These are phyloP conservation scores for Lotmaria passim DNA, from an alignment of 208 protist genomes.

Conservation along the genomic window DNA sequence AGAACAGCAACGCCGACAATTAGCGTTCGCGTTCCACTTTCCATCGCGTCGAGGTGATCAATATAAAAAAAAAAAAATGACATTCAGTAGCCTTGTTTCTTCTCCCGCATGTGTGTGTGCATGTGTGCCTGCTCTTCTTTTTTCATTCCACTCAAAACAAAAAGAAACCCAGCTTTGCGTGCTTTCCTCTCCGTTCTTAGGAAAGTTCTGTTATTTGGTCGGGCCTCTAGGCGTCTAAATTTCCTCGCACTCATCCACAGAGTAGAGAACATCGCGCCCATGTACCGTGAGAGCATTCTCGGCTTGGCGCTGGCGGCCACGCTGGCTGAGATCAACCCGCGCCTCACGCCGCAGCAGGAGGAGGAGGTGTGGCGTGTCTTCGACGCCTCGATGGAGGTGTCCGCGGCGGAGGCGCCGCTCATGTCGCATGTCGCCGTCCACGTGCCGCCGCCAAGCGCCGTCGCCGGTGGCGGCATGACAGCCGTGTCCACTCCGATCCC, in stretches of 20 bases:
- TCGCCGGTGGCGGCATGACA: constrained; percentile 12
- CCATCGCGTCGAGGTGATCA: too few relatives aligned
- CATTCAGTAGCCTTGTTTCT: too few relatives aligned
- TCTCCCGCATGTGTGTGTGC: too few relatives aligned
- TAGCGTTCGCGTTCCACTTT: too few relatives aligned
- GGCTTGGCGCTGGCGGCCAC: constrained; percentile 72
- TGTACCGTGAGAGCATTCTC: constrained; percentile 82
- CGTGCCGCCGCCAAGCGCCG: constrained; percentile 37
- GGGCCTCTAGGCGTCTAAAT: neutral
- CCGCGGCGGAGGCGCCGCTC: constrained; percentile 64
- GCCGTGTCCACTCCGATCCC: neutral
- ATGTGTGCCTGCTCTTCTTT: too few relatives aligned
- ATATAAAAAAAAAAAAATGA: too few relatives aligned
- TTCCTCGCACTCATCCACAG: neutral
- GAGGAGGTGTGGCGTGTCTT: constrained; percentile 83
- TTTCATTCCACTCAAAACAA: too few relatives aligned
- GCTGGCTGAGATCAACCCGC: constrained; percentile 64
- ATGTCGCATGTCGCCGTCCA: constrained; percentile 60
- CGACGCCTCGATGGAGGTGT: constrained; percentile 70
- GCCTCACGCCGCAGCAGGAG: constrained; percentile 64
- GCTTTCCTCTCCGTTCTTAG: too few relatives aligned
- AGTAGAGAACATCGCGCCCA: constrained; percentile 15
- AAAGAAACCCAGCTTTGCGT: too few relatives aligned
- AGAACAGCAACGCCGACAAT: too few relatives aligned
- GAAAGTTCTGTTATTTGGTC: too few relatives aligned